These are phyloP conservation scores for Colletotrichum neosansevieriae DNA, from an alignment of 2,329 filamentous ascomycete species.

Conservation along the genomic window DNA sequence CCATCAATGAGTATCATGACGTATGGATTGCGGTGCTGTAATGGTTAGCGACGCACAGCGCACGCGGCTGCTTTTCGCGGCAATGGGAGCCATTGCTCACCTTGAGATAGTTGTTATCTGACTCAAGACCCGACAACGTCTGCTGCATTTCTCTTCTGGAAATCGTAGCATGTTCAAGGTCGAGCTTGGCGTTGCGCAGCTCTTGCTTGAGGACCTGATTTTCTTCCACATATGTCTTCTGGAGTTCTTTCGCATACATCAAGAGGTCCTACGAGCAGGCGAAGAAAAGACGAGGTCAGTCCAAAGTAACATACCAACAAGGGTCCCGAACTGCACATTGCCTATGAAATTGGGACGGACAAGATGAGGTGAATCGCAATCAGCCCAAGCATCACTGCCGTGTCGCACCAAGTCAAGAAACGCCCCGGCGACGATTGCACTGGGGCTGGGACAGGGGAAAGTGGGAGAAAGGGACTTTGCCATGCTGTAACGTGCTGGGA, in stretches of 20 bases:
- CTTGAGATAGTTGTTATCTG: constrained; percentile 58
- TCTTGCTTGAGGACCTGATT: constrained; percentile 56
- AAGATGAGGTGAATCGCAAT: constrained; percentile 9
- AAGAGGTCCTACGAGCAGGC: constrained; percentile 58
- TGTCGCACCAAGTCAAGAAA: not conserved
- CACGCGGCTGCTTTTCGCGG: constrained; percentile 8
- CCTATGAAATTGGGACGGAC: not conserved
- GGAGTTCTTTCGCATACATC: constrained; percentile 58
- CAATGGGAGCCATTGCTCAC: constrained; percentile 49
- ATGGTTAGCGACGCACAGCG: constrained; percentile 19
- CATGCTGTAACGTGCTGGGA: not conserved
- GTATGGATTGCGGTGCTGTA: constrained; percentile 68
- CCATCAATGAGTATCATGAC: constrained; percentile 72
- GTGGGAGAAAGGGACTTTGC: not conserved
- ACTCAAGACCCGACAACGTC: constrained; percentile 54
- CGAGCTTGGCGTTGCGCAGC: constrained; percentile 59
- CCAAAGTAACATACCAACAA: not conserved
- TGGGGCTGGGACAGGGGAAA: too few species aligned
- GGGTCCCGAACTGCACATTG: not conserved
- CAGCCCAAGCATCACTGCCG: not conserved
- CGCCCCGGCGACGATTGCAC: not conserved
- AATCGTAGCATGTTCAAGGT: constrained; percentile 62
- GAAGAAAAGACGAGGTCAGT: constrained; percentile 10
- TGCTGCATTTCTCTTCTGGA: constrained; percentile 64
- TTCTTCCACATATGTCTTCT: constrained; percentile 58